Conservation (phyloP, 1,284 basidiomycete species). For the Crucibulum parvulum region DNA sequence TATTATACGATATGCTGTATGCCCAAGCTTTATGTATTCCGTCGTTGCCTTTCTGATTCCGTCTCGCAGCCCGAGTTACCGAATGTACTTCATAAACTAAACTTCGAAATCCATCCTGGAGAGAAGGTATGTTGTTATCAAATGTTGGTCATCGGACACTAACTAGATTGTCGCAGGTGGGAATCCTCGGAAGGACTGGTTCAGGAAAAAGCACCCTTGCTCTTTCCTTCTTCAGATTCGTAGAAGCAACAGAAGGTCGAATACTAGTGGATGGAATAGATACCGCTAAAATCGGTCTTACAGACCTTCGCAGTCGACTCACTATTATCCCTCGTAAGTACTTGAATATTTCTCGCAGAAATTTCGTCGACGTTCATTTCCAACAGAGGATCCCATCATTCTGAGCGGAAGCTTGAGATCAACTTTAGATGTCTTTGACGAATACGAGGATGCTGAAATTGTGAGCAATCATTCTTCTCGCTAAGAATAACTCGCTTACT, state of each 20-base stretch:
- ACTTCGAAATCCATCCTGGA: slow-evolving; percentile 78
- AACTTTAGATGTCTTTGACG: slow-evolving; percentile 88
- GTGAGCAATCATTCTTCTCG: slow-evolving; percentile 45
- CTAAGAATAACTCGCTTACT: slow-evolving; percentile 1
- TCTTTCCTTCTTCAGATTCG: slow-evolving; percentile 94
- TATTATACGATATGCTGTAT: slow-evolving; percentile 86
- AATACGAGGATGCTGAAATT: slow-evolving; percentile 88
- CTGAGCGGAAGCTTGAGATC: slow-evolving; percentile 87
- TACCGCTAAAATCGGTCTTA: slow-evolving; percentile 86
- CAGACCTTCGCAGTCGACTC: slow-evolving; percentile 83
- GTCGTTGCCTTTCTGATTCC: not conserved
- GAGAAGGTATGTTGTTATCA: slow-evolving; percentile 59
- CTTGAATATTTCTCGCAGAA: not conserved
- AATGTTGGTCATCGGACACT: not conserved
- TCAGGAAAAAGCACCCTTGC: slow-evolving; percentile 92
- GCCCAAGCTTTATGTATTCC: slow-evolving; percentile 33
- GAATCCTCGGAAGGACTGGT: slow-evolving; percentile 91
- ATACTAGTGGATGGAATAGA: slow-evolving; percentile 90
- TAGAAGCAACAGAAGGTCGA: slow-evolving; percentile 84
- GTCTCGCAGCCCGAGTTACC: slow-evolving; percentile 78
- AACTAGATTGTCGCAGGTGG: slow-evolving; percentile 53
- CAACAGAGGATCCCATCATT: slow-evolving; percentile 87
- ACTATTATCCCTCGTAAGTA: slow-evolving; percentile 92
- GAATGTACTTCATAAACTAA: slow-evolving; percentile 84
- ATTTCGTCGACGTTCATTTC: slow-evolving; percentile 2